Conservation (phyloP, 768 basidiomycete species). For the Clitopilus passeckerianus region DNA sequence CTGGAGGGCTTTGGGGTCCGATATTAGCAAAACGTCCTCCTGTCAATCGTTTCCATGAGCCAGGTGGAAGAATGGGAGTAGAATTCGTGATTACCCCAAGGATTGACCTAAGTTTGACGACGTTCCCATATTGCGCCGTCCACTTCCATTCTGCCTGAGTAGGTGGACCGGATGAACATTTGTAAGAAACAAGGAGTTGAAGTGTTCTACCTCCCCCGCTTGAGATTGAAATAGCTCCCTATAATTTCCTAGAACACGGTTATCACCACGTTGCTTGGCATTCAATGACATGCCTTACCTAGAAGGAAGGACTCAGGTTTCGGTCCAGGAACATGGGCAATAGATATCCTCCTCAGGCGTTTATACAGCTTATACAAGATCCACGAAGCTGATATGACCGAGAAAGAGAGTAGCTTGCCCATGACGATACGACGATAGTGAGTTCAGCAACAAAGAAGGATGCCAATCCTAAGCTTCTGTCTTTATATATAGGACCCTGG, state of each 20-base stretch:
- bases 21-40: slow-evolving; percentile 49
- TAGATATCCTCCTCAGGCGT: slow-evolving; percentile 30
- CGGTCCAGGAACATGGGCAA: slow-evolving; percentile 44
- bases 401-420: background rate
- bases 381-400: background rate
- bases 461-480: too few species aligned
- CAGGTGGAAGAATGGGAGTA: background rate
- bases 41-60: slow-evolving; percentile 13
- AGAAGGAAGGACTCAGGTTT: slow-evolving; percentile 42
- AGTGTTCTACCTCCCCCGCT: slow-evolving; percentile 29
- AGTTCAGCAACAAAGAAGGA: too few species aligned
- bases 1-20: slow-evolving; percentile 54
- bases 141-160: slow-evolving; percentile 46
- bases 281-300: slow-evolving; percentile 21
- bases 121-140: slow-evolving; percentile 40
- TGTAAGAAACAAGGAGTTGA: slow-evolving; percentile 4
- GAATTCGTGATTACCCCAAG: slow-evolving; percentile 32
- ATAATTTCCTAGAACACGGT: slow-evolving; percentile 35
- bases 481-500: too few species aligned
- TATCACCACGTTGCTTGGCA: too few species aligned
- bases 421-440: background rate
- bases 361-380: slow-evolving; percentile 22
- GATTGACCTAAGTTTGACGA: slow-evolving; percentile 44
- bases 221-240: slow-evolving; percentile 45
- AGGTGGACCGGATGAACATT: slow-evolving; percentile 3